These are phyloP conservation scores for Pythium folliculosum DNA, from an alignment of 352 stramenopile genomes.

Conservation along the genomic window DNA sequence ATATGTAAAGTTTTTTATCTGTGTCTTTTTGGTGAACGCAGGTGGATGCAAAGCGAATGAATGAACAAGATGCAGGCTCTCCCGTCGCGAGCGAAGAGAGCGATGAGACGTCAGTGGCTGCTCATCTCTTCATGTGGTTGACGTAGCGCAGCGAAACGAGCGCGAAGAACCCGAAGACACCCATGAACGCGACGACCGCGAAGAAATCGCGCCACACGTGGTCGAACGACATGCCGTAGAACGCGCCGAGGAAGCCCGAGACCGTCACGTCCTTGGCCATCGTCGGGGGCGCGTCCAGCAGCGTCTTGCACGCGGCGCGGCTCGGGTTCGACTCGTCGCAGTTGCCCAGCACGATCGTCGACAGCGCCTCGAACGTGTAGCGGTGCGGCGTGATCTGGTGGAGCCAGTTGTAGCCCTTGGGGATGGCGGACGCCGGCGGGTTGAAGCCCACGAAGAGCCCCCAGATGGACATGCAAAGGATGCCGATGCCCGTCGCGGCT, in stretches of 20 bases:
- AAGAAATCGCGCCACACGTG: slow-evolving; percentile 38
- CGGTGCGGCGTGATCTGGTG: slow-evolving; percentile 1
- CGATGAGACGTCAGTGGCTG: too few relatives aligned
- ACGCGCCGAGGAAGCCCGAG: slow-evolving; percentile 29
- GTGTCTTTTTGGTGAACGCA: too few relatives aligned
- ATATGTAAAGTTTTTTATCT: too few relatives aligned
- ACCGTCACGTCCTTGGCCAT: neutral
- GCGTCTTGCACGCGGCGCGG: neutral
- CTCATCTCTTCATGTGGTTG: slow-evolving; percentile 36
- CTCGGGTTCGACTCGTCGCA: neutral
- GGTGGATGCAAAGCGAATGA: too few relatives aligned
- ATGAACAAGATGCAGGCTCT: too few relatives aligned
- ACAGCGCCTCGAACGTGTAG: neutral
- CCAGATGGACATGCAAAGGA: neutral
- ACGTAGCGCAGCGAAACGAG: slow-evolving; percentile 40
- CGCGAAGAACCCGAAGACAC: slow-evolving; percentile 29
- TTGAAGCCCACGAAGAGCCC: slow-evolving; percentile 1
- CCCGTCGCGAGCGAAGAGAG: too few relatives aligned
- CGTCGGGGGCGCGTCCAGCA: neutral
- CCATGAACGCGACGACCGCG: slow-evolving; percentile 33
- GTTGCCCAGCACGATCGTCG: neutral
- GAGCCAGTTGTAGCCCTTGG: too few relatives aligned
- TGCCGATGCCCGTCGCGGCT: neutral
- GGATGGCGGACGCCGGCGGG: neutral
- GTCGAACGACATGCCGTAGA: slow-evolving; percentile 35